Evolutionary conservation across 345 rosid species (phyloP), one percentile per base, ranked within the genome.

Genomic region (Eutrema heterophyllum): DNA sequence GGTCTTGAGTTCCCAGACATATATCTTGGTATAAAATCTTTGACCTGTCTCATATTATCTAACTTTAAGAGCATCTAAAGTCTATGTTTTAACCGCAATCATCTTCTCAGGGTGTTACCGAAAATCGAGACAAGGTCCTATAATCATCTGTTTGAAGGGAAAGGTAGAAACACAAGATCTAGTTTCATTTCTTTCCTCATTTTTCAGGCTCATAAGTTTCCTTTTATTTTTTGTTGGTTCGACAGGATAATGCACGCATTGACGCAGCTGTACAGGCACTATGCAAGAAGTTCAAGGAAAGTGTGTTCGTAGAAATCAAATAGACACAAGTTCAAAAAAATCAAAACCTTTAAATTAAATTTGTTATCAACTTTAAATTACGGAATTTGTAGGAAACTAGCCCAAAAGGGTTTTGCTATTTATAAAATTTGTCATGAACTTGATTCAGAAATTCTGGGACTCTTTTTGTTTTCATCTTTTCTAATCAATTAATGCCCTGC

Each of bases 1-100:
- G 87, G 89, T 50, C 86, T 89, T 13, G 97, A 92, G 75, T 95
- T 85, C 68, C 97, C 99, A 7, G 99, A 95, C 71, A 82, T 95
- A 50, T 83, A 78, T 55, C 81, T 95, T 16, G 93, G 99, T 95
- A 84, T 78, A 48, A 49, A 46, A 41, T 45, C 58, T 63, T 53
- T 62, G 58, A 53, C 33, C 64, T 61, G 14, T 36, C 49, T 43
- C 2, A 14, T 32, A 36, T 18, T 14, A 55, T 18, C 67, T 12
- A 62, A 64, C 35, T 44, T 60, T 53, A n/a, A 24, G 49, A 54
- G 55, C 40, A 36, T 55, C 55, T n/a, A 7, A 49, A 30, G n/a
- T 30, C 72, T 29, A 24, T 56, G 38, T 50, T 36, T 73, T 71
- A 40, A 81, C 71, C 40, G 12, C 43, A 59, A n/a, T 76, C 68